phyloP scores from a whole-genome alignment of 2,329 filamentous ascomycete species.

The Cadophora luteo-olivacea region DNA sequence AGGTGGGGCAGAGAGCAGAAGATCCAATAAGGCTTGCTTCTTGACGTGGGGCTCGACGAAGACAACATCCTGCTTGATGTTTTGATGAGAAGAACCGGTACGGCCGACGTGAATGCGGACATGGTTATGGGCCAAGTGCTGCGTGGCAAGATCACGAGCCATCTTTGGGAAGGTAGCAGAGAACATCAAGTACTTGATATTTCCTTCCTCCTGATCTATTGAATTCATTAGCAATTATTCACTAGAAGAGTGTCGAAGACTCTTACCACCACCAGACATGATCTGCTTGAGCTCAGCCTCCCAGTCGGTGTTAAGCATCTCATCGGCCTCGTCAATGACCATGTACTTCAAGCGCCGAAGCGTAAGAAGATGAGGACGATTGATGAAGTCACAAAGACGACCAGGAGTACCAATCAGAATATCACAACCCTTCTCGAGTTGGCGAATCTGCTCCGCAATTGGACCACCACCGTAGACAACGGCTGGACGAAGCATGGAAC shows the following conservation, averaged over 20 bases:
- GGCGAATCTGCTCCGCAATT: constrained; percentile 68
- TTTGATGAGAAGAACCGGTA: constrained; percentile 79
- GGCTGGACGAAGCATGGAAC: constrained; percentile 91
- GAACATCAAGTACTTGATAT: constrained; percentile 79
- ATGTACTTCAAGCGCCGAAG: constrained; percentile 79
- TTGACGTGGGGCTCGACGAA: constrained; percentile 72
- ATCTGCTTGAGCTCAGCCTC: constrained; percentile 76
- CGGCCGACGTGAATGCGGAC: constrained; percentile 87
- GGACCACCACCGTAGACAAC: constrained; percentile 88
- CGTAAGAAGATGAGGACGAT: constrained; percentile 70
- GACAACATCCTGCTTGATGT: constrained; percentile 81
- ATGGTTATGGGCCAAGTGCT: constrained; percentile 76
- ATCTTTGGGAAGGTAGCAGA: constrained; percentile 91
- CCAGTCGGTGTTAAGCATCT: constrained; percentile 86
- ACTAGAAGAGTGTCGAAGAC: background rate
- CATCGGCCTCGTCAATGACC: constrained; percentile 93
- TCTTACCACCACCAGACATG: constrained; percentile 80
- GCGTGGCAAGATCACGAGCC: constrained; percentile 76
- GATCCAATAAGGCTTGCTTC: constrained; percentile 71
- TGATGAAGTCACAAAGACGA: constrained; percentile 84
- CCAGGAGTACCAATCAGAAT: constrained; percentile 88
- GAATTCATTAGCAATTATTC: background rate
- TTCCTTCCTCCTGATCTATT: constrained; percentile 76
- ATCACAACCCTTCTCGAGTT: constrained; percentile 86
- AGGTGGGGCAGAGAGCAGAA: constrained; percentile 73